Evolutionary conservation across 495 filamentous ascomycete species (phyloP).

Genomic region (Patellaria atrata): DNA sequence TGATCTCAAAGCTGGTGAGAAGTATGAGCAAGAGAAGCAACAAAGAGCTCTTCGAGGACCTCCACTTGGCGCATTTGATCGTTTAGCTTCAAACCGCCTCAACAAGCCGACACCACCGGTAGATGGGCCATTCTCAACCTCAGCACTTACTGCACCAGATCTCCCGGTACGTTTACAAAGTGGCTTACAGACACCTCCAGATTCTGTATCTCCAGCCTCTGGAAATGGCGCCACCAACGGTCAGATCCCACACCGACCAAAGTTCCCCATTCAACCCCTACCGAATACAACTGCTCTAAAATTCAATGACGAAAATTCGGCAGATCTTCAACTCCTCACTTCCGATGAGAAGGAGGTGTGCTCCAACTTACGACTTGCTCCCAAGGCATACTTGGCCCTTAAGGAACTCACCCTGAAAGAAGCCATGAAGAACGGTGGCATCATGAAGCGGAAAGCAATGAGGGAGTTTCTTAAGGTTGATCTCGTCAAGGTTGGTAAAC

Average conservation of each 20-base stretch:
- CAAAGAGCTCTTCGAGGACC: constrained; percentile 52
- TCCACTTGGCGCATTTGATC: constrained; percentile 57
- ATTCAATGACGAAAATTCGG: constrained; percentile 59
- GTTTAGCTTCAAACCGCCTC: constrained; percentile 40
- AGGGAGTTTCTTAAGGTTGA: constrained; percentile 59
- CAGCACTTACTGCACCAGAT: constrained; percentile 61
- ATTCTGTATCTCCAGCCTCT: constrained; percentile 14
- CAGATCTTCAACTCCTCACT: constrained; percentile 75
- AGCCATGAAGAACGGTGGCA: constrained; percentile 73
- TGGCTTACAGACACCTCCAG: constrained; percentile 39
- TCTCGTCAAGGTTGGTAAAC: constrained; percentile 46
- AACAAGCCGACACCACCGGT: constrained; percentile 43
- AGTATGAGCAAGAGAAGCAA: constrained; percentile 86
- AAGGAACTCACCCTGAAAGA: constrained; percentile 82
- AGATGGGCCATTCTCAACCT: constrained; percentile 57
- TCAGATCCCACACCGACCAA: constrained; percentile 13
- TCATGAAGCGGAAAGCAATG: constrained; percentile 79
- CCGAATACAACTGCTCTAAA: constrained; percentile 49
- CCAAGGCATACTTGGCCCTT: constrained; percentile 88
- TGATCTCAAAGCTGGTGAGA: constrained; percentile 74
- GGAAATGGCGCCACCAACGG: constrained; percentile 8
- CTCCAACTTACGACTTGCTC: constrained; percentile 62
- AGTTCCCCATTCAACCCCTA: constrained; percentile 24
- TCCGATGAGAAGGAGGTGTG: constrained; percentile 77
- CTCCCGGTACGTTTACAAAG: constrained; percentile 30